These are phyloP conservation scores for Penicillium sp. DNA, from an alignment of 2,329 filamentous ascomycete species.

Conservation along the genomic window DNA sequence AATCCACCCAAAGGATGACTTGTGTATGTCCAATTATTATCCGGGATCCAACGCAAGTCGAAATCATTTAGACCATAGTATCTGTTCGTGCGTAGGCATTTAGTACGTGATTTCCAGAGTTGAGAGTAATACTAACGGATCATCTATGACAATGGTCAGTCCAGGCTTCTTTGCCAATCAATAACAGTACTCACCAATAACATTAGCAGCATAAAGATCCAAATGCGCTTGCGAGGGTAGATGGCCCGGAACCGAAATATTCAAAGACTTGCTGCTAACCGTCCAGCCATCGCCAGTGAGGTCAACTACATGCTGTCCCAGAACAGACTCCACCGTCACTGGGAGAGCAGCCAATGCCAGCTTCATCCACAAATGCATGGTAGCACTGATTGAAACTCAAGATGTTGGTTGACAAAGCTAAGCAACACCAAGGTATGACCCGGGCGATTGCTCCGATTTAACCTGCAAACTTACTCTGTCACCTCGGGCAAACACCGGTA, in stretches of 20 bases:
- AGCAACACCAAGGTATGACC: not conserved
- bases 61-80: conserved; percentile 61
- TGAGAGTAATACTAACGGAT: conserved; percentile 29
- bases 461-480: not conserved
- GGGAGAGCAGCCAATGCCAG: conserved; percentile 18
- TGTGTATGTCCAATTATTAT: conserved; percentile 62
- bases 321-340: conserved; percentile 9
- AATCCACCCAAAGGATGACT: conserved; percentile 47
- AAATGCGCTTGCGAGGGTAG: conserved; percentile 62
- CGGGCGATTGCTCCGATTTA: conserved; percentile 1
- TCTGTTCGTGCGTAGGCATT: conserved; percentile 17
- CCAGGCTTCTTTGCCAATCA: not conserved
- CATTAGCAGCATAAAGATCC: conserved; percentile 54
- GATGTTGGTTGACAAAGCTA: not conserved
- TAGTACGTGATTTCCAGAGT: not conserved
- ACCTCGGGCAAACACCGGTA: not conserved
- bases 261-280: conserved; percentile 46
- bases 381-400: not conserved
- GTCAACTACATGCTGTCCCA: conserved; percentile 40
- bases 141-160: conserved; percentile 21
- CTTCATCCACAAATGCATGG: conserved; percentile 22
- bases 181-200: conserved; percentile 48
- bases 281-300: conserved; percentile 48
- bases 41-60: conserved; percentile 59
- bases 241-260: conserved; percentile 55